Base-by-base conservation (phyloP, 306 rosid genomes). In the Erythrophleum fordii region DNA sequence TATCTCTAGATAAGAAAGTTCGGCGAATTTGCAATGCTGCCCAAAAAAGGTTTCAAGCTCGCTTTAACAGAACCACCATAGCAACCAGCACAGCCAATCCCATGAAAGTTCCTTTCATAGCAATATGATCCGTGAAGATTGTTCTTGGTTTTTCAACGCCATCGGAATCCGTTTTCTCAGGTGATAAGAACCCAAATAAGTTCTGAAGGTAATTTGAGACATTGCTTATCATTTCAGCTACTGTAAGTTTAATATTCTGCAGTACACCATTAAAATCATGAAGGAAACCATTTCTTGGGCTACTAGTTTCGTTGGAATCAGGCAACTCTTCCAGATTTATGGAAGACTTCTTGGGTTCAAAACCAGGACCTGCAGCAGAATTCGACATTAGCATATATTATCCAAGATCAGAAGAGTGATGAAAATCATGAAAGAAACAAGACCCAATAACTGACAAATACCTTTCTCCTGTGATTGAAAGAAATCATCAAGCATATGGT, bases 11-110 rank as follows among this genome's bases (percentile, higher is more conserved):
- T 20, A 8, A 6, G 88, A 22, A 52, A 86, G 44, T n/a, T 89
- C 93, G 86, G 69, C 92, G 1, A 72, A 76, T 87, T 86, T 26
- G 16, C 20, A 23, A 3, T 13, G 56, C 44, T 28, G 18, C 26
- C 23, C 16, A 25, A 46, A 28, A 23, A 14, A 20, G 73, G 68
- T 60, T 86, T 87, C 64, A 95, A 41, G 0, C 79, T 79, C 99
- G 95, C 84, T 88, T 95, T 65, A 84, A 5, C 68, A 95, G 46
- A 10, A 95, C 83, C 58, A 91, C 92, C 90, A 92, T 88, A 16
- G 79, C 76, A 31, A 85, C 97, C 70, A 91, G 8, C 35, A 87
- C 20, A n/a, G 80, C 97, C 88, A 95, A 78, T 72, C 97, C 98
- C 84, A 93, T 78, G 75, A 95, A 58, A 73, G 97, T 77, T 52